A percentile compares a stretch with the other conserved stretches of the same genome.
Conservation (phyloP, 129 eudicot species). For the Tagetes patula region DNA sequence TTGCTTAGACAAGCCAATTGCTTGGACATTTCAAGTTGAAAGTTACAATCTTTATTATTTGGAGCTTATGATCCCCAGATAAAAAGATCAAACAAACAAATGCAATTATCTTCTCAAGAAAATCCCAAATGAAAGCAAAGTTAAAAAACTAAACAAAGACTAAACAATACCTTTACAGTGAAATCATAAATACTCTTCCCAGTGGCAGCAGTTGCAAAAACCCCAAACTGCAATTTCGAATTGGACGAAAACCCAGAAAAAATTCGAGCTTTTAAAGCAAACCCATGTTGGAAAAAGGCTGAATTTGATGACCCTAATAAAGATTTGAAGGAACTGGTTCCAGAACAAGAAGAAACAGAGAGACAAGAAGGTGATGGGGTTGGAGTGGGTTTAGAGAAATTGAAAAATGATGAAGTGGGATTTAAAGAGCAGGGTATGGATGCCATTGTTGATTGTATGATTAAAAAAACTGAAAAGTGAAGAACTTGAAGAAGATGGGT, state of each 20-base stretch:
- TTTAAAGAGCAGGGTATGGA: conserved; percentile 33
- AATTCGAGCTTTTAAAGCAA: conserved; percentile 43
- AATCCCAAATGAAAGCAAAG: background rate
- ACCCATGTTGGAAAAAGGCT: conserved; percentile 48
- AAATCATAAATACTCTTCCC: conserved; percentile 75
- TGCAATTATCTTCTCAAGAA: background rate
- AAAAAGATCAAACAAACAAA: background rate
- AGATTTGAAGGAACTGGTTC: conserved; percentile 13
- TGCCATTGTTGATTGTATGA: conserved; percentile 31
- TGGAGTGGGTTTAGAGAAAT: conserved; percentile 23
- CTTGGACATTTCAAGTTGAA: background rate
- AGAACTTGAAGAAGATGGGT: background rate
- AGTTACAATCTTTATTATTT: background rate
- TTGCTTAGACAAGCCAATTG: too few species aligned
- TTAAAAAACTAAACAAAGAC: background rate
- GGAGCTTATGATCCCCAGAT: background rate
- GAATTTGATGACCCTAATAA: conserved; percentile 54
- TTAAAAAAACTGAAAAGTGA: background rate
- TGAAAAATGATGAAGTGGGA: conserved; percentile 15
- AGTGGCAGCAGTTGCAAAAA: conserved; percentile 67
- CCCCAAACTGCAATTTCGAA: conserved; percentile 36
- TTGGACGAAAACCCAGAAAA: conserved; percentile 34
- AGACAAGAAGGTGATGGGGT: conserved; percentile 30
- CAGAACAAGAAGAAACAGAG: conserved; percentile 15
- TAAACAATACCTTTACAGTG: conserved; percentile 59